A percentile compares a stretch with the other conserved stretches of the same genome.
Evolutionary conservation across 306 rosid genomes (phyloP).

Genomic region (Cercis canadensis): DNA sequence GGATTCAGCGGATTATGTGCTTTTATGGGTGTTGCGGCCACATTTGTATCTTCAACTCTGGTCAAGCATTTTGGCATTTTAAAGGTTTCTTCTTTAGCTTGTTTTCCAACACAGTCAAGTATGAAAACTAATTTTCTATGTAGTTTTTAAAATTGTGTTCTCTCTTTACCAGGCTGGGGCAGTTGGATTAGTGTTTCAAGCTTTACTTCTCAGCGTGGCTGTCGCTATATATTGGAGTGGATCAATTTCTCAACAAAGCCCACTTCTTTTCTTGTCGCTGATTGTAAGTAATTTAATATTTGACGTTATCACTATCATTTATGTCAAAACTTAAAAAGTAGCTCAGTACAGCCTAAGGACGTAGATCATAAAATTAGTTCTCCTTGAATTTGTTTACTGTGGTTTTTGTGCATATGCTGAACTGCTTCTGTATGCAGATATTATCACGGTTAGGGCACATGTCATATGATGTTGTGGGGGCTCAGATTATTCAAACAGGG

Average conservation of each 20-base stretch:
- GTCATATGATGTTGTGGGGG: constrained; percentile 95
- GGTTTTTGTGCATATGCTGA: constrained; percentile 23
- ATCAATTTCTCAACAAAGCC: constrained; percentile 69
- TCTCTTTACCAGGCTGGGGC: constrained; percentile 84
- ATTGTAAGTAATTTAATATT: constrained; percentile 67
- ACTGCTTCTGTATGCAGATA: constrained; percentile 58
- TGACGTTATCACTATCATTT: constrained; percentile 23
- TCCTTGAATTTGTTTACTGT: constrained; percentile 2
- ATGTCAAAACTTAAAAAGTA: constrained; percentile 5
- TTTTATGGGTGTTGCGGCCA: constrained; percentile 96
- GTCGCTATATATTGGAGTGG: constrained; percentile 88
- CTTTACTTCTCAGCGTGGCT: constrained; percentile 85
- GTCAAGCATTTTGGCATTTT: constrained; percentile 81
- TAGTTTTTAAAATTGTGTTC: constrained; percentile 2
- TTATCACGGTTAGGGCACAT: constrained; percentile 90
- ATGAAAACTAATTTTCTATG: constrained; percentile 7
- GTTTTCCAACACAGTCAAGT: background rate
- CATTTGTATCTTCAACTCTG: constrained; percentile 85
- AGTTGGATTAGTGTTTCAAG: constrained; percentile 88
- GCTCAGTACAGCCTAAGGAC: background rate
- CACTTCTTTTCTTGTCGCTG: constrained; percentile 76
- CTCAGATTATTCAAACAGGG: constrained; percentile 92
- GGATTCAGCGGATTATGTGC: constrained; percentile 93
- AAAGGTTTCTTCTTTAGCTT: constrained; percentile 58
- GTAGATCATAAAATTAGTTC: constrained; percentile 4